Evolutionary conservation across 192 early-diverging fungal species (phyloP), one percentile per base, ranked within the genome.

Genomic region (Oehlia diaphana): DNA sequence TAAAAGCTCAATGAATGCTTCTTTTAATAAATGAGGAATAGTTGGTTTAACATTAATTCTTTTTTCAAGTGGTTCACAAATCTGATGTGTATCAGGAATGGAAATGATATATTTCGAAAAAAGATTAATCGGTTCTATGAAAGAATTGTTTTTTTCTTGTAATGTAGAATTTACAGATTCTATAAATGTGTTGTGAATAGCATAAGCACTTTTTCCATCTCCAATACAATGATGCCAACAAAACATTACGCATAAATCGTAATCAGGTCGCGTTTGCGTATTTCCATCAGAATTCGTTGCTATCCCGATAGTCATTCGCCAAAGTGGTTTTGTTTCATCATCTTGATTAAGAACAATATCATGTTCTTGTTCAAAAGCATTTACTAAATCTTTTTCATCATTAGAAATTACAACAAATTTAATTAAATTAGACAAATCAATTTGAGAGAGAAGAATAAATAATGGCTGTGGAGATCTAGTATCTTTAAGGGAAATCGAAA

Each of bases 141-240:
- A 47, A 47, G 44, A 47, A 47, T 47, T 47, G 2, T 47, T 47
- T 47, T 47, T 47, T 47, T 47, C 44, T 47, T 47, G 44, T 0
- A 47, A 47, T 47, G 44, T 47, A 47, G 44, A 47, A 47, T 47
- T 47, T 47, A 47, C 2, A 47, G 65, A 23, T 28, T 66, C 21
- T 5, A 13, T 28, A 66, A 66, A 66, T n/a, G 31, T 13, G 3
- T 23, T 28, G 5, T 66, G 65, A 28, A 66, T 28, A n/a, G 31
- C 19, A 66, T 66, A 33, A 5, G 65, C 65, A 66, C 65, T 66
- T 33, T 13, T 66, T 66, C 65, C 65, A 33, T 66, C 65, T 19
- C 16, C 65, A 14, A 66, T 66, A 66, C 65, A 28, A 66, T 66
- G 65, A 26, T 66, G n/a, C 65, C 65, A 66, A 26, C 65, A 66